A percentile compares a stretch with the other conserved stretches of the same genome.
Evolutionary conservation across 306 rosid species (phyloP).

Genomic region (Abrus precatorius): DNA sequence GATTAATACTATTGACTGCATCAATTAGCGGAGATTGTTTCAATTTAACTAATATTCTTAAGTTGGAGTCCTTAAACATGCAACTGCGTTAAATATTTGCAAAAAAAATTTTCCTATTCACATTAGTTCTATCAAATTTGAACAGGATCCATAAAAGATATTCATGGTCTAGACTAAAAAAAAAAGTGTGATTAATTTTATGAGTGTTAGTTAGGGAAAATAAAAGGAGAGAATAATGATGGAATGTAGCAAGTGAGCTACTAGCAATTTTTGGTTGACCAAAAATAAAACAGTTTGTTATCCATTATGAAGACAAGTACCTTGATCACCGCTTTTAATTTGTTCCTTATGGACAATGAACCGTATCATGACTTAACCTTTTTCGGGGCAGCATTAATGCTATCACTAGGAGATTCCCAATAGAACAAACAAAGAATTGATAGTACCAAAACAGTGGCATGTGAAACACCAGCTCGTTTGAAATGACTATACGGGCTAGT

Average conservation of each 20-base stretch:
- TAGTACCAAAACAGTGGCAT: conserved; percentile 41
- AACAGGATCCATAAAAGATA: too few species aligned
- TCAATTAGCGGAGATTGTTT: too few species aligned
- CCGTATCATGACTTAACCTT: not conserved
- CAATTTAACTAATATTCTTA: too few species aligned
- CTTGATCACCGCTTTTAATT: conserved; percentile 36
- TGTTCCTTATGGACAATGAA: conserved; percentile 35
- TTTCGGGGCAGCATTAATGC: conserved; percentile 5
- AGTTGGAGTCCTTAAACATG: too few species aligned
- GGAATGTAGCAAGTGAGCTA: not conserved
- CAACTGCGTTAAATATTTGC: too few species aligned
- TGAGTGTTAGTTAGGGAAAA: not conserved
- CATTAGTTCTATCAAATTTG: too few species aligned
- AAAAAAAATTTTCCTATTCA: too few species aligned
- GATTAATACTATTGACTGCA: too few species aligned
- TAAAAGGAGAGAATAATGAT: not conserved
- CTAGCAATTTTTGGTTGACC: not conserved
- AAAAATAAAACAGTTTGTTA: conserved; percentile 19
- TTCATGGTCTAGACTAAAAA: too few species aligned
- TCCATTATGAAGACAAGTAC: conserved; percentile 35
- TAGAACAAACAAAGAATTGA: conserved; percentile 41
- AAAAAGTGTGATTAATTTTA: too few species aligned
- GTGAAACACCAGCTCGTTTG: conserved; percentile 48
- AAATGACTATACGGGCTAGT: conserved; percentile 42
- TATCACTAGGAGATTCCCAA: conserved; percentile 43